phyloP scores from a whole-genome alignment of 2,329 filamentous ascomycete species.

The Alternaria sp. region DNA sequence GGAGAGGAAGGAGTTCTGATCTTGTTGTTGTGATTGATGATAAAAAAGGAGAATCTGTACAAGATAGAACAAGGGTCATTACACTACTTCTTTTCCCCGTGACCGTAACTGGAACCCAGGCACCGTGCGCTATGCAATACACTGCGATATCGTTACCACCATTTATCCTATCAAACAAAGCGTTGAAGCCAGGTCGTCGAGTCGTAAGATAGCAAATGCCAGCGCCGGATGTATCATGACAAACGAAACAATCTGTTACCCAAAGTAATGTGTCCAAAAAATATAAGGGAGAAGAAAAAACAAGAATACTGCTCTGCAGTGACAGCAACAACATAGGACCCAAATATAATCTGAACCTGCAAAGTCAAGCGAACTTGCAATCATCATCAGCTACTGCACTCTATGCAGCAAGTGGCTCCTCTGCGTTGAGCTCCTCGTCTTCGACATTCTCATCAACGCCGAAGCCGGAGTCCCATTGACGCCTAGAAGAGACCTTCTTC shows the following conservation, averaged over 20 bases:
- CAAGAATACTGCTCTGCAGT: background rate
- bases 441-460: conserved; percentile 37
- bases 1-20: background rate
- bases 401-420: conserved; percentile 31
- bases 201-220: conserved; percentile 11
- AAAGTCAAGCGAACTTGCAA: background rate
- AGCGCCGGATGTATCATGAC: conserved; percentile 3
- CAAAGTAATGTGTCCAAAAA: conserved; percentile 14
- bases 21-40: background rate
- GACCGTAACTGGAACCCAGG: conserved; percentile 4
- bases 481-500: conserved; percentile 35
- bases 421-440: conserved; percentile 19
- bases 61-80: conserved; percentile 1
- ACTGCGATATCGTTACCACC: conserved; percentile 2
- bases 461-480: conserved; percentile 48
- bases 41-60: conserved; percentile 1
- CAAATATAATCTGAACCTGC: background rate
- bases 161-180: conserved; percentile 6
- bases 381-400: background rate
- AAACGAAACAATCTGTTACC: conserved; percentile 12
- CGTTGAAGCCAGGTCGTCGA: conserved; percentile 9
- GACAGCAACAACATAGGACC: background rate
- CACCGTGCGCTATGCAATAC: conserved; percentile 13
- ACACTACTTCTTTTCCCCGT: background rate
- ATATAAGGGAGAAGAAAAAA: conserved; percentile 9